Conservation (phyloP, 2,329 filamentous ascomycete genomes). For the Colletotrichum acutatum region DNA sequence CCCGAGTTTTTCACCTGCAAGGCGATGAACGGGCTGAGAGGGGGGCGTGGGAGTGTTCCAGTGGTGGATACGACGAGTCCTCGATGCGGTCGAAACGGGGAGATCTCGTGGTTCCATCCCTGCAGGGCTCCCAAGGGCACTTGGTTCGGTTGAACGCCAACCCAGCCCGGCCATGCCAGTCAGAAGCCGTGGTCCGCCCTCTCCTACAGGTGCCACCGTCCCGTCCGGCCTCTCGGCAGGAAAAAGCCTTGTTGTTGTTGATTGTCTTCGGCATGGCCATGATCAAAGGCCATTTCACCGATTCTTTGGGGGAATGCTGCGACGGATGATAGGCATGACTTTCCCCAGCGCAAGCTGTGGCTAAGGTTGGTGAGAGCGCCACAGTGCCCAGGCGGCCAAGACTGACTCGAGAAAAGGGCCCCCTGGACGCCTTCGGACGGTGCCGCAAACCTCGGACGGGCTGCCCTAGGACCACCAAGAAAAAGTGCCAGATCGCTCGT, state of each 20-base stretch:
- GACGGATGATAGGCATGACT: background rate
- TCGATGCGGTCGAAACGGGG: slow-evolving; percentile 38
- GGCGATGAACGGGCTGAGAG: slow-evolving; percentile 23
- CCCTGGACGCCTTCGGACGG: slow-evolving; percentile 34
- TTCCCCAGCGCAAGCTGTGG: background rate
- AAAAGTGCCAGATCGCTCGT: slow-evolving; percentile 24
- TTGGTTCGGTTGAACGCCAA: slow-evolving; percentile 36
- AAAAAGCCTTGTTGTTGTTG: slow-evolving; percentile 15
- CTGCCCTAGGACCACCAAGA: slow-evolving; percentile 25
- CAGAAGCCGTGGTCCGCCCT: slow-evolving; percentile 24
- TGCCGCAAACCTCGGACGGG: slow-evolving; percentile 34
- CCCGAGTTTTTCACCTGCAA: slow-evolving; percentile 30
- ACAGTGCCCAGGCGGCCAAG: slow-evolving; percentile 5
- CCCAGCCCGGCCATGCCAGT: slow-evolving; percentile 27
- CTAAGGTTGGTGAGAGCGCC: background rate
- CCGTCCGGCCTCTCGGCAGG: slow-evolving; percentile 17
- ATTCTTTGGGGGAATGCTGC: slow-evolving; percentile 17
- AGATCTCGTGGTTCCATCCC: slow-evolving; percentile 39
- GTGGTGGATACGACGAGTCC: slow-evolving; percentile 29
- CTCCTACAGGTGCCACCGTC: slow-evolving; percentile 22
- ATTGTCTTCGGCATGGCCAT: background rate
- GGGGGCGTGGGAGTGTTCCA: slow-evolving; percentile 34
- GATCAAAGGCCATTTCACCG: background rate
- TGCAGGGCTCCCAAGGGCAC: slow-evolving; percentile 35
- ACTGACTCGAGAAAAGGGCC: slow-evolving; percentile 31